Conservation (phyloP, 1,284 basidiomycete species). For the Ustilago crameri region DNA sequence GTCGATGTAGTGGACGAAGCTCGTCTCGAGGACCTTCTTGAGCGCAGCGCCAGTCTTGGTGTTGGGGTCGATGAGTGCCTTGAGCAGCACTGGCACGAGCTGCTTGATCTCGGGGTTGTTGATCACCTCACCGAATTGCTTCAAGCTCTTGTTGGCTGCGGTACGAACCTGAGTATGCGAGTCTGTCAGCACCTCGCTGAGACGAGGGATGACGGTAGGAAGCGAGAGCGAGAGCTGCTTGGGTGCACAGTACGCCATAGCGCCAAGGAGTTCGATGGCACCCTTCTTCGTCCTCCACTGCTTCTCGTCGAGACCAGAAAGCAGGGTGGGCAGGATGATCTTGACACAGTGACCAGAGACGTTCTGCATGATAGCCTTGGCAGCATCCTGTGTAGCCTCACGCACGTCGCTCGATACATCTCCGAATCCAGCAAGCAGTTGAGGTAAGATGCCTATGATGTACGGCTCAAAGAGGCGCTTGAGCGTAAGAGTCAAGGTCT, state of each 20-base stretch:
- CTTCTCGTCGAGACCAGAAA: slow-evolving; percentile 94
- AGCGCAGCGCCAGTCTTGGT: slow-evolving; percentile 87
- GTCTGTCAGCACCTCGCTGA: slow-evolving; percentile 94
- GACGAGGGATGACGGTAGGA: slow-evolving; percentile 92
- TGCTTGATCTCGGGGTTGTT: slow-evolving; percentile 81
- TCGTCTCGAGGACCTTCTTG: slow-evolving; percentile 85
- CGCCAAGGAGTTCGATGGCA: slow-evolving; percentile 96
- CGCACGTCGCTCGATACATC: slow-evolving; percentile 89
- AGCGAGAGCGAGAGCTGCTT: slow-evolving; percentile 93
- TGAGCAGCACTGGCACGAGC: slow-evolving; percentile 89
- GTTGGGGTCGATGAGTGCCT: slow-evolving; percentile 93
- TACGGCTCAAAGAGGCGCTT: slow-evolving; percentile 95
- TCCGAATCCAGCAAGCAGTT: slow-evolving; percentile 90
- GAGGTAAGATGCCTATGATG: slow-evolving; percentile 82
- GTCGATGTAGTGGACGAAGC: slow-evolving; percentile 98
- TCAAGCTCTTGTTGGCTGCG: slow-evolving; percentile 93
- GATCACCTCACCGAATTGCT: slow-evolving; percentile 87
- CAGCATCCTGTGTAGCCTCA: slow-evolving; percentile 92
- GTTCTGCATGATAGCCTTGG: slow-evolving; percentile 93
- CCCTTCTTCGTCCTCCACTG: slow-evolving; percentile 99
- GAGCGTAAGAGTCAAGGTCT: slow-evolving; percentile 82
- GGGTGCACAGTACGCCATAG: slow-evolving; percentile 99
- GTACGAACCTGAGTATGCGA: slow-evolving; percentile 95
- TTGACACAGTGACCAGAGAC: slow-evolving; percentile 78
- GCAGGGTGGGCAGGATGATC: slow-evolving; percentile 87